These are phyloP conservation scores for Collybia mongolica DNA, from an alignment of 768 basidiomycete species.

Conservation along the genomic window DNA sequence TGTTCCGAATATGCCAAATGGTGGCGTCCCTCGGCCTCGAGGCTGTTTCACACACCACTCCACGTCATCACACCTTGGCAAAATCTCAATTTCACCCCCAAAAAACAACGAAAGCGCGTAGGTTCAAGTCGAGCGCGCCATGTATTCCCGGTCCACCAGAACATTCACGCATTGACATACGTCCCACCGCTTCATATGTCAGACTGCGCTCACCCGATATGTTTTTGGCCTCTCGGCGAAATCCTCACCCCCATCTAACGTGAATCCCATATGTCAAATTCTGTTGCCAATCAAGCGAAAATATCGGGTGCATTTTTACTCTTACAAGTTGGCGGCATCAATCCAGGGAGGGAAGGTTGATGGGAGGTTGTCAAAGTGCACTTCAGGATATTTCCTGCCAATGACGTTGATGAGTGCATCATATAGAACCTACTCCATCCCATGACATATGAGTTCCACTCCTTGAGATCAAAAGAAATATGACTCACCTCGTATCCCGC, in stretches of 20 bases:
- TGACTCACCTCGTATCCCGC: conserved; percentile 68
- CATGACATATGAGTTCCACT: conserved; percentile 1
- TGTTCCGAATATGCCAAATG: conserved; percentile 4
- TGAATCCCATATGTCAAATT: too few relatives aligned
- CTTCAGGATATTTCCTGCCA: conserved; percentile 56
- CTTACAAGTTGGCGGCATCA: not conserved
- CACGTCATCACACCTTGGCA: too few relatives aligned
- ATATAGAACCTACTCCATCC: conserved; percentile 56
- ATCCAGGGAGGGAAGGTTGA: conserved; percentile 57
- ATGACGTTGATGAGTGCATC: conserved; percentile 61
- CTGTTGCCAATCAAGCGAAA: too few relatives aligned
- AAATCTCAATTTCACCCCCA: too few relatives aligned
- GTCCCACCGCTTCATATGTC: not conserved
- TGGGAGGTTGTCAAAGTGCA: conserved; percentile 62
- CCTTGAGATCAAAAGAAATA: not conserved
- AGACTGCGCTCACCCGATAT: not conserved
- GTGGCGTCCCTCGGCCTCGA: conserved; percentile 3
- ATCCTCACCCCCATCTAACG: too few relatives aligned
- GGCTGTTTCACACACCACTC: not conserved
- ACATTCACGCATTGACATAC: too few relatives aligned
- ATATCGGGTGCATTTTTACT: too few relatives aligned
- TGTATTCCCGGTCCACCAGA: too few relatives aligned
- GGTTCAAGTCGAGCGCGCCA: too few relatives aligned
- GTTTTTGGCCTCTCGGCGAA: too few relatives aligned
- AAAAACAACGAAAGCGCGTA: too few relatives aligned